Evolutionary conservation across 164 flowering plant genomes (phyloP), one percentile per base, ranked within the genome.

Genomic region (Umbilicus rupestris): DNA sequence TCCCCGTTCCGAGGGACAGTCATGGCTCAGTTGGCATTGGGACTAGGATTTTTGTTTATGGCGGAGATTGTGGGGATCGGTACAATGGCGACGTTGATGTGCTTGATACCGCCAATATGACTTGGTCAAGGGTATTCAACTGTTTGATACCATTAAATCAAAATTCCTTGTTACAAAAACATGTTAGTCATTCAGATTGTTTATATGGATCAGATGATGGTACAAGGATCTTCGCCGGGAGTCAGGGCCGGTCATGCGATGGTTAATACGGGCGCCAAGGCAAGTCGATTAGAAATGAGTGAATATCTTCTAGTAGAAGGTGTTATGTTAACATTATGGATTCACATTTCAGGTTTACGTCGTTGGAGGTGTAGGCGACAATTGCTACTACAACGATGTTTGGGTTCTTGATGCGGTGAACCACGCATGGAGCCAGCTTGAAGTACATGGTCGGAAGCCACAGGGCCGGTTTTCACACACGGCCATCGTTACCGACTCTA

Each of bases 391-490:
- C 71, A 87, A 80, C 39, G 98, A 93, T 78, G 82, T 87, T 16
- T 93, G 98, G 98, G 75, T 83, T 62, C 86, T 93, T 17, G 91
- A 93, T 26, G 70, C 84, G 39, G 62, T 30, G 42, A 71, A 78
- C 63, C 78, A 84, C 69, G 77, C 85, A 37, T 93, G 98, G 98
- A 74, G 72, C 72, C 80, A 74, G 64, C 90, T 93, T 39, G 87
- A 80, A 14, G 74, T 81, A 20, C 49, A 78, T 35, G 92, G 95
- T 57, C 96, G 81, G 69, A 79, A 78, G 45, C 94, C 97, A n/a
- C 96, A 86, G 70, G 98, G 98, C 44, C 75, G 98, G 39, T 93
- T 93, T 78, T 93, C 98, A 62, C 98, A 93, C 64, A 78, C 92
- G 5, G 97, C 98, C 0, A 83, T 84, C 4, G 77, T 82, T 69